Evolutionary conservation across 2,329 filamentous ascomycete species (phyloP).

Genomic region (Colletotrichum sojae): DNA sequence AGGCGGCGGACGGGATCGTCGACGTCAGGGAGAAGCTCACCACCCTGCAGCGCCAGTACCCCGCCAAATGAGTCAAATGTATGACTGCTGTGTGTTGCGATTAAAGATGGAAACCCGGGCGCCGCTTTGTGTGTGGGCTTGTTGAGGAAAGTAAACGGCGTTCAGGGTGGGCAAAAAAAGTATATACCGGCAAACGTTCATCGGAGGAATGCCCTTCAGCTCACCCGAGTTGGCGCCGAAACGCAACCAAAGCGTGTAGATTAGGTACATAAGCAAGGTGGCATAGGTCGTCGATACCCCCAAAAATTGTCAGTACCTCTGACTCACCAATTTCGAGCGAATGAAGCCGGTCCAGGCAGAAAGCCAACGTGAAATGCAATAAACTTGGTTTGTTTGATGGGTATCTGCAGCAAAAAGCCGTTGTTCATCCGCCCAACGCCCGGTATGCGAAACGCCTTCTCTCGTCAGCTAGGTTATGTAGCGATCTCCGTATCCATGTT

Average conservation of each 20-base stretch:
- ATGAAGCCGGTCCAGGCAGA: too few species aligned
- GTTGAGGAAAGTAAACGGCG: conserved; percentile 23
- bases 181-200: conserved; percentile 21
- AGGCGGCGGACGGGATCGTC: conserved; percentile 40
- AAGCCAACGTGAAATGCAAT: conserved; percentile 14
- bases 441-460: conserved; percentile 24
- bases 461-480: conserved; percentile 8
- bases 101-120: not conserved
- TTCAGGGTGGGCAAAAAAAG: conserved; percentile 34
- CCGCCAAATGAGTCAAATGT: conserved; percentile 44
- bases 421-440: conserved; percentile 38
- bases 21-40: conserved; percentile 44
- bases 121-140: not conserved
- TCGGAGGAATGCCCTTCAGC: not conserved
- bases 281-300: conserved; percentile 32
- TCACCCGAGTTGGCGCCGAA: not conserved
- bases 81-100: not conserved
- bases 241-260: not conserved
- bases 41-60: conserved; percentile 43
- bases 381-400: conserved; percentile 23
- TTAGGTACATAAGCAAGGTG: not conserved
- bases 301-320: conserved; percentile 14
- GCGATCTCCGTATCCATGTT: not conserved
- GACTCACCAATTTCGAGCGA: not conserved
- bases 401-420: conserved; percentile 33